Evolutionary conservation across 208 protist genomes (phyloP), one percentile per base, ranked within the genome.

Genomic region (Acanthamoeba lenticulata): DNA sequence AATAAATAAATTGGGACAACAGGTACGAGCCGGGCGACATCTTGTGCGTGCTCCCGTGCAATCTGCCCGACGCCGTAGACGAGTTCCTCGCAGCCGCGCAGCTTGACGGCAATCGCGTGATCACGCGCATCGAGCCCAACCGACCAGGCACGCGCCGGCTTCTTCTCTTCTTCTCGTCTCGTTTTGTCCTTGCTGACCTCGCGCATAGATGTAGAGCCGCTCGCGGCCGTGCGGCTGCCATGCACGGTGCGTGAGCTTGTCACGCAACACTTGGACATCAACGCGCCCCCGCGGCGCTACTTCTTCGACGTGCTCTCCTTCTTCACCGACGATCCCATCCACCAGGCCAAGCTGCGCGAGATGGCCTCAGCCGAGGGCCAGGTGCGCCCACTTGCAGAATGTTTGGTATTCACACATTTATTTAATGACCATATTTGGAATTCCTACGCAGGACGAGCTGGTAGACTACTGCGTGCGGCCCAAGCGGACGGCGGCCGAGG

Each of bases 231-330:
- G 4, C 47, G 36, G 6, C 32, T 92, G 38, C 94, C 94, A 29
- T 92, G 79, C 45, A 90, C 85, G 7, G 2, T 97, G 13, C 55
- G 62, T 29, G 81, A 95, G 27, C 38, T 95, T 2, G 81, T 97
- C 19, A 86, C 42, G 36, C 29, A 74, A 32, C 90, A 95, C 81
- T 90, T 96, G 11, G 96, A 96, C 93, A 77, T 96, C 38, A 38
- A 83, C 24, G 90, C 91, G 0, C 88, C 93, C 65, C 95, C 95
- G 17, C 86, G 57, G 45, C 86, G 96, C 65, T 97, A 96, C 74
- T 97, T 97, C 65, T 97, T 97, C 57, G 94, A 97, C 83, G 52
- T 97, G 45, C 77, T 97, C 32, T 67, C 95, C 15, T 83, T 94
- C 72, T 97, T 97, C 83, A 88, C 94, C 9, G 36, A 2, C 2